Base-by-base conservation (phyloP, 176 grass and related monocot genomes). In the Thalia dealbata region DNA sequence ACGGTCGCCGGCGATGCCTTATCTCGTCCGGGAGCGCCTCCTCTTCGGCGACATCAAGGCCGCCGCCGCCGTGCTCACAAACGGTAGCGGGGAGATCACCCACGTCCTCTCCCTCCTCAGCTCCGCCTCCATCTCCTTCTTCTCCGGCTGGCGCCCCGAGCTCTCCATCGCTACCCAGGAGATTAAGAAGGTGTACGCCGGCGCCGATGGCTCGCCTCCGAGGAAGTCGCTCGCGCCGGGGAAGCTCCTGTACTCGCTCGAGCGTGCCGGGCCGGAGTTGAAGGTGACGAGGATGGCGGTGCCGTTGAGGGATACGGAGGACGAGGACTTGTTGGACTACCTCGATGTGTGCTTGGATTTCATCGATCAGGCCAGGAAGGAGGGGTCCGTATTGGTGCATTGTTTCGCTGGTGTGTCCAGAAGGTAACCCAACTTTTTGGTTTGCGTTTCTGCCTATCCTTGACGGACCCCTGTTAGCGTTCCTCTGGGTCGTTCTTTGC, bases 331-430 rank as follows among this genome's bases (percentile, higher is more conserved):
- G 73, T 69, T 91, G 74, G 92, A 96, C 72, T 87, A 86, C 73
- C 78, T 91, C 70, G 79, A 85, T 23, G 79, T 67, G 10, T 96
- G 92, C 66, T 85, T 89, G 75, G 86, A 87, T 16, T 96, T 96
- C 71, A 81, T 96, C 25, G 88, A 96, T 0, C 48, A 87, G 58
- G 87, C 86, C 3, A 84, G 84, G 82, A 84, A 79, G 63, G 84
- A 59, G 15, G 89, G 87, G 29, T 79, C 58, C 6, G 92, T 90
- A 15, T 78, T 92, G 29, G 92, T 96, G 41, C 92, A 96, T 80
- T 92, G 92, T 84, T 92, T 87, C 52, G 89, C 92, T 1, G 92
- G 89, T 14, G 89, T 92, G 25, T 96, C 89, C 1, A 80, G 92
- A 78, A 96, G 92, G 92, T 96, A 84, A 10, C 6, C 30, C 60